Base-by-base conservation (phyloP, 257 asterid genomes). In the Salvia rosmarinus region DNA sequence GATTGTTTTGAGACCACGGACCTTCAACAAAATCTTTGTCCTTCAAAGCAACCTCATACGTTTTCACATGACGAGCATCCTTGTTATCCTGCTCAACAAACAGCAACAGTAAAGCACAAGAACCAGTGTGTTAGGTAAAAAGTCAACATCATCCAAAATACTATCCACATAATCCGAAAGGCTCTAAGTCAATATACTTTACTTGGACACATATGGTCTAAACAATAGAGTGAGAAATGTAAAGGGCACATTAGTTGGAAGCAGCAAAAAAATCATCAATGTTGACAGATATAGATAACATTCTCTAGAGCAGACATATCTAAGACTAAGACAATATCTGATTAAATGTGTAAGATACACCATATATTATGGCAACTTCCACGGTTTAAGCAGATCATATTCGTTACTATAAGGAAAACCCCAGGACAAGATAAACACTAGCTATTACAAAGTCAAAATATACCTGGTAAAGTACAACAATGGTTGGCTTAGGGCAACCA, bases 11-110 rank as follows among this genome's bases (percentile, higher is more conserved):
- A 77, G 96, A 88, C 98, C 95, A 91, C 43, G 98, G 95, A 62
- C 98, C 98, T 85, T 91, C 98, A 73, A 85, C 84, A 82, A 91
- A 91, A 84, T 88, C 96, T 81, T 89, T 89, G 79, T 91, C 96
- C 81, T 87, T 89, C 87, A 89, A 78, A 55, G 92, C 86, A 59
- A 91, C 95, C 82, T 91, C 98, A 69, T 91, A 91, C 4, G 98
- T 91, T 84, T 91, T 89, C 76, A 86, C 86, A 75, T 91, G 98
- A 49, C 98, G 98, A 56, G 93, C 95, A 25, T 89, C 95, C 84
- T 86, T 88, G 82, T 89, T 89, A 81, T 91, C 98, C 98, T 91
- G 85, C 70, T 76, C 79, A 73, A 55, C 75, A 68, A 43, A 46
- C 56, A 44, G 21, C 19, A 52, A 72, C 17, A 39, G 10, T 9